These are phyloP conservation scores for Tetramitus jugosus DNA, from an alignment of 208 protist species.

Conservation along the genomic window DNA sequence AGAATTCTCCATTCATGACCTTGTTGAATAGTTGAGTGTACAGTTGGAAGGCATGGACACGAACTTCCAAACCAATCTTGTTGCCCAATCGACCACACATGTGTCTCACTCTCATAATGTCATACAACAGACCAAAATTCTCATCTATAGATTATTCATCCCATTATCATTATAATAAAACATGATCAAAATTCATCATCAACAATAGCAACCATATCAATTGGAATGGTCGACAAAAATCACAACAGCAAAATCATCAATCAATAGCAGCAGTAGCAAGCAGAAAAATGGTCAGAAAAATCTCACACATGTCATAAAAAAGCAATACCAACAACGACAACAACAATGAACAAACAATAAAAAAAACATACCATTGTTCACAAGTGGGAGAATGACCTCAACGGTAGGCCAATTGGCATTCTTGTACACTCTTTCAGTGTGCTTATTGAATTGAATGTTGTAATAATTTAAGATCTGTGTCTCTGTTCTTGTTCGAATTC, in stretches of 20 bases:
- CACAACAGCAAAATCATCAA: too few species aligned
- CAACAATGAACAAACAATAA: constrained; percentile 42
- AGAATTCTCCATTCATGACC: constrained; percentile 38
- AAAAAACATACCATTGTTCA: constrained; percentile 25
- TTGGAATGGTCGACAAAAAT: too few species aligned
- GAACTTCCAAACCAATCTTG: constrained; percentile 42
- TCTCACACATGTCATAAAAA: too few species aligned
- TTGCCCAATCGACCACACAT: constrained; percentile 29
- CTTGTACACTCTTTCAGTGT: constrained; percentile 45
- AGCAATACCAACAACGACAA: too few species aligned
- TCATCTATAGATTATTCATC: constrained; percentile 59
- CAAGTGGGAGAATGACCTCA: constrained; percentile 36
- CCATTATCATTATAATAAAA: too few species aligned
- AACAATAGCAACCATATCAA: too few species aligned
- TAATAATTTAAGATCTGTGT: too few species aligned
- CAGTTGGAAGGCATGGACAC: constrained; percentile 55
- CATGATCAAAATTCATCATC: too few species aligned
- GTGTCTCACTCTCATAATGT: neutral
- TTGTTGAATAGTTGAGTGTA: constrained; percentile 60
- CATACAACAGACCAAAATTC: constrained; percentile 71
- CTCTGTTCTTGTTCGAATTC: too few species aligned
- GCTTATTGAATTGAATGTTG: constrained; percentile 20
- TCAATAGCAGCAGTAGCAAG: too few species aligned
- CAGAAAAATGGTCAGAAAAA: too few species aligned
- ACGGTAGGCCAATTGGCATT: constrained; percentile 40